These are phyloP conservation scores for Kokia cookei DNA, from an alignment of 441 rosid genomes.

Conservation along the genomic window DNA sequence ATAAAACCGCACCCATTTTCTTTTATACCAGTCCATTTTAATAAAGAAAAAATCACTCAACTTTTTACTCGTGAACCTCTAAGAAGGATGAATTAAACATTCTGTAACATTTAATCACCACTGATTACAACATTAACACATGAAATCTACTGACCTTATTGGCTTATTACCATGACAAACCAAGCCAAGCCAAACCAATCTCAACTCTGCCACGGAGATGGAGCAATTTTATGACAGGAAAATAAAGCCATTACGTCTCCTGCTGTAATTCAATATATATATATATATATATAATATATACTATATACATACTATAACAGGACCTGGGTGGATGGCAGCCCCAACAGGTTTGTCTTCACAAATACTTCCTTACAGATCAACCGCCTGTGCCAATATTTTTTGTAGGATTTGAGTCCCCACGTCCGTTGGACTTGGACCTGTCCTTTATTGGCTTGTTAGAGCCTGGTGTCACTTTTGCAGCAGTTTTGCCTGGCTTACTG, in stretches of 20 bases:
- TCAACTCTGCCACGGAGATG: slow-evolving; percentile 1
- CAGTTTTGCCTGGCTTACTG: slow-evolving; percentile 29
- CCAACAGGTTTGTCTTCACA: background rate
- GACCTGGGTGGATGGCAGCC: background rate
- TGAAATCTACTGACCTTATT: background rate
- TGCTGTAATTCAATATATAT: background rate
- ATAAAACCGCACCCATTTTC: no score
- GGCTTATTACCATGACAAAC: background rate
- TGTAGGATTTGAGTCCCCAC: slow-evolving; percentile 29
- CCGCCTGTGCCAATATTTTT: slow-evolving; percentile 34
- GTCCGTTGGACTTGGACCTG: slow-evolving; percentile 26
- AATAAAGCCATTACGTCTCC: background rate
- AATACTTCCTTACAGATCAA: slow-evolving; percentile 16
- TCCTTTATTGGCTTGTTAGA: slow-evolving; percentile 32
- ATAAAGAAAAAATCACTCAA: no score
- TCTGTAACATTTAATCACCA: background rate
- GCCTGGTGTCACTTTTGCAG: slow-evolving; percentile 26
- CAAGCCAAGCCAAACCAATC: background rate
- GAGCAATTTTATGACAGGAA: background rate
- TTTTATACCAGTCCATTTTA: no score
- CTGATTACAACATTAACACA: slow-evolving; percentile 7
- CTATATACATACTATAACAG: background rate
- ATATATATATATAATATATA: slow-evolving; percentile 1
- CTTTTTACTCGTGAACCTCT: no score
- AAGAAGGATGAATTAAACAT: background rate